Base-by-base conservation (phyloP, 129 eudicot genomes). In the Arctium lappa region DNA sequence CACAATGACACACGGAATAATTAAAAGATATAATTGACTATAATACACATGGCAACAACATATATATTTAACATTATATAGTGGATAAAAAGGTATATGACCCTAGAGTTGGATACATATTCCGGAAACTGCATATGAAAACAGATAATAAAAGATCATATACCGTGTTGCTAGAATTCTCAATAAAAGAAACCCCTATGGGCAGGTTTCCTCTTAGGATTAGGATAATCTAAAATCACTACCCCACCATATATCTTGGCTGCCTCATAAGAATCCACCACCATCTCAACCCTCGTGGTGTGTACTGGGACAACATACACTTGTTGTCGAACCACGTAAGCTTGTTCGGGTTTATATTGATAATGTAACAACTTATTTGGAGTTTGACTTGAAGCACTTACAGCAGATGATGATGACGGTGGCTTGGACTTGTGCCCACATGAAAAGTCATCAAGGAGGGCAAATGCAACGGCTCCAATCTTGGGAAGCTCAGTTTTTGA, bases 211-310 rank as follows among this genome's bases (percentile, higher is more conserved):
- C 77, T 79, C 78, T 22, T 22, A 22, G 27, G 27, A 22, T 87
- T 77, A 0, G 80, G n/a, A 29, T 80, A 80, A 36, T 89, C 89
- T 72, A 73, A 80, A 80, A 87, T 48, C 66, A 87, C 66, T 8
- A 50, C 74, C 39, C 92, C 90, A 69, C 88, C 86, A 18, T 66
- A 81, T 27, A 9, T 32, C 74, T 77, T 70, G 22, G 86, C 88
- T 6, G 81, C 91, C 89, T 89, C 85, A 15, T 73, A 73, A 77
- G 80, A 75, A 73, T 87, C 88, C 44, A 78, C 78, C 77, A 44
- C 81, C 0, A 39, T 62, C 40, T 80, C 83, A n/a, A 22, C 27
- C 27, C 0, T 22, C 27, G 27, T 22, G 27, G 27, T 22, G 27
- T 22, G 27, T 22, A 22, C 53, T 2, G 60, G 78, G 29, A 62